phyloP scores from a whole-genome alignment of 1,139 yeast species.

The Pichia sp. region DNA sequence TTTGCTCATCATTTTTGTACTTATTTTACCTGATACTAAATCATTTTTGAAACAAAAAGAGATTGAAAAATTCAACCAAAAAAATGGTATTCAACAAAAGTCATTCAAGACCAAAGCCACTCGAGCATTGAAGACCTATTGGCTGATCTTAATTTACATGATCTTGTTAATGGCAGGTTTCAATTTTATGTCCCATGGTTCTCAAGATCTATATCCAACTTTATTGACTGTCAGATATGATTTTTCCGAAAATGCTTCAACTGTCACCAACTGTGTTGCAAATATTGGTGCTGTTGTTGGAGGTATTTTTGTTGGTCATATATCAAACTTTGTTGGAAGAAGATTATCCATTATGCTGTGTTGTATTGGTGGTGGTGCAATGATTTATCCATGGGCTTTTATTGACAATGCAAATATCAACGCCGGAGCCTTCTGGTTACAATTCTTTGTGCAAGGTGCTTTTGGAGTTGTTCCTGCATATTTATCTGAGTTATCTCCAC shows the following conservation, averaged over 20 bases:
- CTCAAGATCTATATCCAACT: slow-evolving; percentile 69
- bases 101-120: slow-evolving; percentile 24
- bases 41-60: slow-evolving; percentile 33
- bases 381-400: slow-evolving; percentile 64
- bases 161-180: slow-evolving; percentile 55
- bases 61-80: slow-evolving; percentile 25
- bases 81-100: slow-evolving; percentile 22
- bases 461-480: slow-evolving; percentile 86
- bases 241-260: slow-evolving; percentile 42
- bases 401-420: slow-evolving; percentile 46
- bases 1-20: slow-evolving; percentile 46
- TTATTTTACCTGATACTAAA: slow-evolving; percentile 51
- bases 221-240: slow-evolving; percentile 45
- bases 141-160: slow-evolving; percentile 41
- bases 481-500: slow-evolving; percentile 69
- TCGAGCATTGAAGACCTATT: slow-evolving; percentile 30
- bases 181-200: slow-evolving; percentile 66
- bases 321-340: slow-evolving; percentile 53
- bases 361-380: slow-evolving; percentile 59
- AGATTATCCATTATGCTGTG: slow-evolving; percentile 49
- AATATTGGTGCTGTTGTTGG: slow-evolving; percentile 65
- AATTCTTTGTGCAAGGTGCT: slow-evolving; percentile 77
- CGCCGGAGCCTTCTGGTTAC: slow-evolving; percentile 74
- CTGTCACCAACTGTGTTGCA: slow-evolving; percentile 63
- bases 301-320: slow-evolving; percentile 55